Evolutionary conservation across 108 stramenopile genomes (phyloP).

Genomic region (Aurantiochytrium sp.): DNA sequence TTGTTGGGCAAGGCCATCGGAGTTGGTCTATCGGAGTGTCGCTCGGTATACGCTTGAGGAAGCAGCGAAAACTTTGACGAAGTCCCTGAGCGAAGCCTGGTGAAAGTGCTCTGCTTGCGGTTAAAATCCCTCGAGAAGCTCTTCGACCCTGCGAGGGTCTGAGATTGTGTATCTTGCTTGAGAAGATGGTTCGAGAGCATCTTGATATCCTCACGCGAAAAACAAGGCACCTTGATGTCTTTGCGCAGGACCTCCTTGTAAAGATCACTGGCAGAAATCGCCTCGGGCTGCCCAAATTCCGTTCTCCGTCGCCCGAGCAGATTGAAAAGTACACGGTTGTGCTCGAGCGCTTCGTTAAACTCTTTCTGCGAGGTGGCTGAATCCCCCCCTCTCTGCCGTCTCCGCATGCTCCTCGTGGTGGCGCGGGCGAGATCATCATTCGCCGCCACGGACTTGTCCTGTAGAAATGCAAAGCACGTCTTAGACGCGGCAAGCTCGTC

Average conservation of each 20-base stretch:
- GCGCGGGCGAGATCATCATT: neutral
- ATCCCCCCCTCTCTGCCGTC: neutral
- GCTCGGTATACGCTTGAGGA: neutral
- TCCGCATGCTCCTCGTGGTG: neutral
- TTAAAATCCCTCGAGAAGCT: neutral
- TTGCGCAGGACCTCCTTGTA: neutral
- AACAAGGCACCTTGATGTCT: neutral
- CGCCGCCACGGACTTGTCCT: too few species aligned
- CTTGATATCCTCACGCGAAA: neutral
- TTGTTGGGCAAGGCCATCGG: too few species aligned
- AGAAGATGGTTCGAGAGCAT: neutral
- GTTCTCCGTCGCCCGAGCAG: neutral
- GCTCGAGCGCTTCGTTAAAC: neutral
- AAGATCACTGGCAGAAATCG: neutral
- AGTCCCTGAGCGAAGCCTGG: neutral
- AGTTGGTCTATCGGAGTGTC: too few species aligned
- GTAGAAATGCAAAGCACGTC: constrained; percentile 18
- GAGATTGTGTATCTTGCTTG: neutral
- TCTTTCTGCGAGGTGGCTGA: neutral
- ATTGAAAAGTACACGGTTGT: neutral
- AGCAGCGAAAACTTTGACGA: neutral
- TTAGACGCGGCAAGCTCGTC: neutral
- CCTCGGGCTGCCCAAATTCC: neutral
- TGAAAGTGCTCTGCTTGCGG: neutral
- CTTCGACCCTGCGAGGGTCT: neutral